Conservation (phyloP, 1,139 yeast species). For the Magnusiomyces tetraspermus region DNA sequence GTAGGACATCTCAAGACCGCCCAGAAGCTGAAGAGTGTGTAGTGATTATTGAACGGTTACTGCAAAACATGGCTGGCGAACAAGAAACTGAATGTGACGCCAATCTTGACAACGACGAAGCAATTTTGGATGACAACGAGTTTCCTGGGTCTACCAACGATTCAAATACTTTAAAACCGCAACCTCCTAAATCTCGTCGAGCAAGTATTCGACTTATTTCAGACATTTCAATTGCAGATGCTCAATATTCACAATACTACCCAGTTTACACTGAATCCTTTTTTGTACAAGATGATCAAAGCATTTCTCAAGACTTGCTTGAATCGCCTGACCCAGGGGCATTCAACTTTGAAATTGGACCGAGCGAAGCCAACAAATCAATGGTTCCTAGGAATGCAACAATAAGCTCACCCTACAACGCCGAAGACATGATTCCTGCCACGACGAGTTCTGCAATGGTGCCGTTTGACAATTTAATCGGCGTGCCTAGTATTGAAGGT, state of each 20-base stretch:
- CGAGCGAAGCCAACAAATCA: neutral
- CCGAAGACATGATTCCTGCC: neutral
- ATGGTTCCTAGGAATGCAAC: neutral
- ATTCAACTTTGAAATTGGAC: neutral
- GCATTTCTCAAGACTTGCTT: neutral
- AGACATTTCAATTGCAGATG: constrained; percentile 4
- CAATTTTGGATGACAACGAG: neutral
- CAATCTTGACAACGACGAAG: neutral
- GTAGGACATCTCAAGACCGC: constrained; percentile 34
- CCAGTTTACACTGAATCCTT: neutral
- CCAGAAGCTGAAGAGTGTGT: constrained; percentile 39
- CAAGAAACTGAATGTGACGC: neutral
- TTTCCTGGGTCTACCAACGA: neutral
- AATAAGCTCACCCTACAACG: neutral
- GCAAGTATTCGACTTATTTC: constrained; percentile 1
- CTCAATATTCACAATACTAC: neutral
- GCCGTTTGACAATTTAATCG: neutral
- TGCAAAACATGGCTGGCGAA: neutral
- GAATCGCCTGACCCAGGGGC: neutral
- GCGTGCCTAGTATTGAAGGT: neutral
- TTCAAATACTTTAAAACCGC: neutral
- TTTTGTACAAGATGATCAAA: neutral
- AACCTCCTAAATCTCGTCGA: neutral
- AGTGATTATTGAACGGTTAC: constrained; percentile 22
- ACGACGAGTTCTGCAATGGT: neutral